These are phyloP conservation scores for Rhizoctonia solani DNA, from an alignment of 1,284 basidiomycete genomes.

Conservation along the genomic window DNA sequence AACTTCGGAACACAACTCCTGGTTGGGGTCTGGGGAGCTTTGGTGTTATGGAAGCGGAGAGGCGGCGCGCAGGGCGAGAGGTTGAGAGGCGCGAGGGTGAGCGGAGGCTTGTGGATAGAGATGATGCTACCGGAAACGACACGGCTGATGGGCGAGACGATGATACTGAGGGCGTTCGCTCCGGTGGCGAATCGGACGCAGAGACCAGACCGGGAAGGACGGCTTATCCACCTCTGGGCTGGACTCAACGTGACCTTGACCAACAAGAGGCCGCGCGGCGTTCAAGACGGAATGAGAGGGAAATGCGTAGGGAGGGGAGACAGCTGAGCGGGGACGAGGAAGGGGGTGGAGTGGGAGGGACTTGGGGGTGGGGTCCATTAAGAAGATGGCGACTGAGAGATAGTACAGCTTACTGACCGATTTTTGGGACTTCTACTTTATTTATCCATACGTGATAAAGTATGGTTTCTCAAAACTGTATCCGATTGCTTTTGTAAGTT, in stretches of 20 bases:
- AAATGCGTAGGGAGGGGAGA: constrained; percentile 43
- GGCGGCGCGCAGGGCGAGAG: constrained; percentile 45
- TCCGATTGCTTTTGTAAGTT: too few species aligned
- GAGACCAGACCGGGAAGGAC: constrained; percentile 13
- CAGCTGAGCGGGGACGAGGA: constrained; percentile 24
- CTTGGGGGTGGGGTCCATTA: constrained; percentile 78
- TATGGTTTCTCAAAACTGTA: too few species aligned
- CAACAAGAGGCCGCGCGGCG: constrained; percentile 2
- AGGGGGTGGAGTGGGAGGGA: constrained; percentile 46
- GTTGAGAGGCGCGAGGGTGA: constrained; percentile 43
- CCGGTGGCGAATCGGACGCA: constrained; percentile 36
- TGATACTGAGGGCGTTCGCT: constrained; percentile 37
- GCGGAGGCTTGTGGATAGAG: constrained; percentile 38
- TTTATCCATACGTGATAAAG: not conserved
- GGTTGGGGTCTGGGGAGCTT: constrained; percentile 77
- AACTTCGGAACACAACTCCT: constrained; percentile 53
- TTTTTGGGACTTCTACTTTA: not conserved
- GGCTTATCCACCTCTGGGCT: constrained; percentile 9
- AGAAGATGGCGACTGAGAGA: constrained; percentile 73
- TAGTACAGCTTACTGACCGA: constrained; percentile 62
- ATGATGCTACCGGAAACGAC: constrained; percentile 35
- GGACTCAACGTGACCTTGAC: constrained; percentile 9
- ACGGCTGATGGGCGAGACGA: constrained; percentile 38
- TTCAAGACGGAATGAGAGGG: constrained; percentile 34
- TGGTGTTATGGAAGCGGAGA: constrained; percentile 55